phyloP scores from a whole-genome alignment of 129 eudicot genomes.

The Flaveria robusta region DNA sequence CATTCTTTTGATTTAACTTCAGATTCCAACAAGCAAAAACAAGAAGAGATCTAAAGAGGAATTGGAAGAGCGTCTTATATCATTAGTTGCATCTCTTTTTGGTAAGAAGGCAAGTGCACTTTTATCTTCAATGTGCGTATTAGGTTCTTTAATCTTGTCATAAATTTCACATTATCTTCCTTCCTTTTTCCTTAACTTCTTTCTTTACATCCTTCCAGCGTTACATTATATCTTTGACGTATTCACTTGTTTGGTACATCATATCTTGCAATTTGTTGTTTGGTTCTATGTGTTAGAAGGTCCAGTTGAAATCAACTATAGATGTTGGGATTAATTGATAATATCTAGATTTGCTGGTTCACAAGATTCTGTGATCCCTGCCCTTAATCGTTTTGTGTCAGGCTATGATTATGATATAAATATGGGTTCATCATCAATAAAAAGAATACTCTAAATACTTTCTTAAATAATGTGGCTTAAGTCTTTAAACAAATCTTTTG shows the following conservation, averaged over 20 bases:
- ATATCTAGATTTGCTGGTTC: not conserved
- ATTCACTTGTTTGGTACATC: not conserved
- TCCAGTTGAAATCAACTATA: not conserved
- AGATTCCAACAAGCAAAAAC: conserved; percentile 86
- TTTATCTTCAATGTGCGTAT: conserved; percentile 4
- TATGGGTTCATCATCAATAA: not conserved
- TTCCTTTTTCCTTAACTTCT: not conserved
- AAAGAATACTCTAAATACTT: not conserved
- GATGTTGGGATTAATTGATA: not conserved
- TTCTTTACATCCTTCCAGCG: not conserved
- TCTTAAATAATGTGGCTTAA: not conserved
- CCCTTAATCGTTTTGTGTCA: not conserved
- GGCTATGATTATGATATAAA: conserved; percentile 4
- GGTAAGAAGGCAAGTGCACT: conserved; percentile 70
- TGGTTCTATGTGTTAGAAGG: not conserved
- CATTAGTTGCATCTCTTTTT: conserved; percentile 90
- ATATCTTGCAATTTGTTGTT: not conserved
- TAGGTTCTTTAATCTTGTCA: not conserved
- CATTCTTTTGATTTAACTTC: conserved; percentile 22
- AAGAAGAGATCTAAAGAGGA: conserved; percentile 84
- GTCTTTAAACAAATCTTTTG: not conserved
- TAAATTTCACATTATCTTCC: not conserved
- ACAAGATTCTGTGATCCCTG: not conserved
- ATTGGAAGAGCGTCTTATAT: conserved; percentile 90
- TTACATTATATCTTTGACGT: not conserved